Conservation (phyloP, 257 asterid genomes). For the Nicotiana paniculata region DNA sequence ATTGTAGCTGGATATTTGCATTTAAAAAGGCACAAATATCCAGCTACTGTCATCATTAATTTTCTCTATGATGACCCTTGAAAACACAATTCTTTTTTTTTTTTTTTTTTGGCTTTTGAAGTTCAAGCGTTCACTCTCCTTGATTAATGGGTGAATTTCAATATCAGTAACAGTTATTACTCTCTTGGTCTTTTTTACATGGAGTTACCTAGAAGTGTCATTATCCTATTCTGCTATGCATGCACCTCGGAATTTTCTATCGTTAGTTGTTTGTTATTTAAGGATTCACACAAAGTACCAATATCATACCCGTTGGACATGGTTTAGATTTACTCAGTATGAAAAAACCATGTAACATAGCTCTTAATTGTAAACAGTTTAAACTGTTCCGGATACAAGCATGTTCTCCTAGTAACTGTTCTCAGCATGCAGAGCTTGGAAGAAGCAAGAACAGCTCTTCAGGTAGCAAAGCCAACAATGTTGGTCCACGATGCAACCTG, state of each 20-base stretch:
- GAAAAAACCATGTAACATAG: not conserved
- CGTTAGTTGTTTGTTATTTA: not conserved
- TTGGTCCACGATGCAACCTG: slow-evolving; percentile 53
- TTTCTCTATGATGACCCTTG: too few relatives aligned
- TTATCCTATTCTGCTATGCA: not conserved
- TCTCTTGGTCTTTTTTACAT: not conserved
- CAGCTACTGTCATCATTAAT: too few relatives aligned
- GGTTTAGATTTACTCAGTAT: not conserved
- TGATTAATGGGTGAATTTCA: not conserved
- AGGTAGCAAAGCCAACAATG: slow-evolving; percentile 52
- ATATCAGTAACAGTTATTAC: not conserved
- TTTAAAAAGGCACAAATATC: too few relatives aligned
- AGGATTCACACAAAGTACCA: not conserved
- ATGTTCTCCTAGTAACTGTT: slow-evolving; percentile 6
- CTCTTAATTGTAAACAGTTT: not conserved
- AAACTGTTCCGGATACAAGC: not conserved
- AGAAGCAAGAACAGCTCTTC: slow-evolving; percentile 76
- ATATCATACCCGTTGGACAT: not conserved
- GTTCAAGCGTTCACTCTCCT: too few relatives aligned
- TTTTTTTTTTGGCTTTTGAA: too few relatives aligned
- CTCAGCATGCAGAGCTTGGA: slow-evolving; percentile 57
- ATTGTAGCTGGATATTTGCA: too few relatives aligned
- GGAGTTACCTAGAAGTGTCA: not conserved
- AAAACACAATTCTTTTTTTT: too few relatives aligned
- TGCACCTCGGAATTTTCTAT: not conserved